Evolutionary conservation across 1,139 yeast species (phyloP).

Genomic region (Hemisphaericaspora xylofermentans): DNA sequence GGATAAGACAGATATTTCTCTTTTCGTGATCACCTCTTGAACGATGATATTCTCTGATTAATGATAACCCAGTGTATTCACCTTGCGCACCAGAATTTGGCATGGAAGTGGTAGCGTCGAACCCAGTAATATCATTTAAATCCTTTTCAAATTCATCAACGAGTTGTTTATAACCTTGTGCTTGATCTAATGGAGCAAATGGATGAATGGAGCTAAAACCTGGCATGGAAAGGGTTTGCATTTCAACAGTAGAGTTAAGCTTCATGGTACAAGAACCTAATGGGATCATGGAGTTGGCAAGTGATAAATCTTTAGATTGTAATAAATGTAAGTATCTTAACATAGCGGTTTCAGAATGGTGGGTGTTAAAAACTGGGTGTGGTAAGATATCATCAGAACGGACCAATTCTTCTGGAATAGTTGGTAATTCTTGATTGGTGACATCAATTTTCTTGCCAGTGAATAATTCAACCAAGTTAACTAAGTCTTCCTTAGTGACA

Average conservation of each 20-base stretch:
- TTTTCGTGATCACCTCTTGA: conserved; percentile 63
- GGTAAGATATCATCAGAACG: conserved; percentile 67
- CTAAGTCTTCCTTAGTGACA: conserved; percentile 61
- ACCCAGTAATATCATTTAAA: conserved; percentile 92
- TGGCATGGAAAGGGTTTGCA: conserved; percentile 94
- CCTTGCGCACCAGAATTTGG: conserved; percentile 99
- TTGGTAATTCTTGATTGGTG: conserved; percentile 40
- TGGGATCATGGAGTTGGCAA: conserved; percentile 96
- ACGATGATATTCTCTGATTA: conserved; percentile 75
- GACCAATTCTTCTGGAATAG: conserved; percentile 51
- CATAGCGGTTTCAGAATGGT: conserved; percentile 94
- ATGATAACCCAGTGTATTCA: conserved; percentile 91
- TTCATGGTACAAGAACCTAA: conserved; percentile 98
- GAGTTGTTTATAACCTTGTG: conserved; percentile 76
- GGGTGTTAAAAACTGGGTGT: conserved; percentile 77
- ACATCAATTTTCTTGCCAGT: conserved; percentile 31
- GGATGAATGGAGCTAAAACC: conserved; percentile 89
- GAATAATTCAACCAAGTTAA: conserved; percentile 57
- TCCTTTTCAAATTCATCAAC: conserved; percentile 78
- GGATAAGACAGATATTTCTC: conserved; percentile 88
- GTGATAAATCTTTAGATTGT: conserved; percentile 85
- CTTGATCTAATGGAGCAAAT: conserved; percentile 86
- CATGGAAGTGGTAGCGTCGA: conserved; percentile 86
- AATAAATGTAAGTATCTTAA: conserved; percentile 83
- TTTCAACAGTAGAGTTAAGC: conserved; percentile 89